Evolutionary conservation across 148 eudicot species (phyloP), one percentile per base, ranked within the genome.

Genomic region (Fagopyrum esculentum): DNA sequence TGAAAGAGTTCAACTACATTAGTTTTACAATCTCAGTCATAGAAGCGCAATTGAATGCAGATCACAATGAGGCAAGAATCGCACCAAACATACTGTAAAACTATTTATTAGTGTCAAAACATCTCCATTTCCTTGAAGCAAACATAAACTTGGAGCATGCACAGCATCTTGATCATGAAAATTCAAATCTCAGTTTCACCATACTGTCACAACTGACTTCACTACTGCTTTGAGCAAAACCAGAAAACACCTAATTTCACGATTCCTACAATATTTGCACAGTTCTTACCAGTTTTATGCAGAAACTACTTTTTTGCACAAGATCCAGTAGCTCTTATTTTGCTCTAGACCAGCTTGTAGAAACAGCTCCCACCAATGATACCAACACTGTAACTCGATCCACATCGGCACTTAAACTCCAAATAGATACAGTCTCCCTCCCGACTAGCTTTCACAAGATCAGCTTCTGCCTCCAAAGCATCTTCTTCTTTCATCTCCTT

Each of bases 361-460:
- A 43, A 69, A 4, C 73, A 69, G 50, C 50, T 69, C 6, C 44
- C 13, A 6, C 73, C 73, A 16, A 69, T 17, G 12, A 69, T 44
- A 5, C 47, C 49, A 6, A 69, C 73, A 43, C 50, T 46, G 73
- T 69, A 69, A 12, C 73, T 48, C 3, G 73, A 69, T 44, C 73
- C 73, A 46, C 73, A 69, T 9, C 73, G 43, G 73, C 73, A 69
- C 50, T 69, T 69, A 48, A 69, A 69, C 49, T 69, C 50, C 49
- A 69, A 48, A 45, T 17, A 46, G 30, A 11, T 69, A 8, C 73
- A 15, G 16, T 69, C 73, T 17, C 73, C 73, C 15, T 40, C 50
- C 50, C 47, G 43, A 19, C 44, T 9, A 6, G 73, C 73, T 46
- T 15, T 44, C 73, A 69, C 73, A 7, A 45, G 0, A 44, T 69